Base-by-base conservation (phyloP, 768 basidiomycete species). In the Terana coerulea region DNA sequence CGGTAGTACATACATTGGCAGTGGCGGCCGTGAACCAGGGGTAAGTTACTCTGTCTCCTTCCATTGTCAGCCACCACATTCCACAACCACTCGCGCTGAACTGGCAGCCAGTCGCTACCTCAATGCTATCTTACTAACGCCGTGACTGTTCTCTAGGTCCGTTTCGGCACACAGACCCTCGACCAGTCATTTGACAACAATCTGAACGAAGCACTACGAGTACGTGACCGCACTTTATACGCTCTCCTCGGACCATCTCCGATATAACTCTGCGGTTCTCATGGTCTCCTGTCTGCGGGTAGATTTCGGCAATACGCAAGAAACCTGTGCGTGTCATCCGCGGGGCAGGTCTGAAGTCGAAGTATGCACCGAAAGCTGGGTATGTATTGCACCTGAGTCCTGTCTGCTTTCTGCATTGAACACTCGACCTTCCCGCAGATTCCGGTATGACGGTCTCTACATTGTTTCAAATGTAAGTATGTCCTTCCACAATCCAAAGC, bases 351-450 rank as follows among this genome's bases (percentile, higher is more conserved):
- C 33, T 41, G 22, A 33, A 22, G n/a, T 54, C 53, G 12, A 36
- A 14, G 31, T 54, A 54, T 30, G 33, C 6, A 84, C 77, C 0
- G 79, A 82, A 7, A 80, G 75, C 49, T 63, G 54, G 1, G 82
- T 71, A 59, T 79, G 67, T 9, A n/a, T n/a, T n/a, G n/a, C n/a
- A n/a, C n/a, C n/a, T 59, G 56, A 19, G 54, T 12, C 19, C 48
- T 53, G 6, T 70, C 73, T 9, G 74, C 67, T 17, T 57, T 59
- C 6, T 82, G 79, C 35, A 86, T 73, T n/a, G 76, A 77, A 28
- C 72, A 72, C 58, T 83, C 84, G 71, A 83, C 86, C 54, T 86
- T 81, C 17, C 86, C 55, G 1, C 76, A 67, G 50, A 86, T 67
- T 0, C 73, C 71, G 35, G 35, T 37, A 5, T 37, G 15, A 14